Evolutionary conservation across 73 alveolate genomes (phyloP), one percentile per base, ranked within the genome.

Genomic region (Paramecium caudatum): DNA sequence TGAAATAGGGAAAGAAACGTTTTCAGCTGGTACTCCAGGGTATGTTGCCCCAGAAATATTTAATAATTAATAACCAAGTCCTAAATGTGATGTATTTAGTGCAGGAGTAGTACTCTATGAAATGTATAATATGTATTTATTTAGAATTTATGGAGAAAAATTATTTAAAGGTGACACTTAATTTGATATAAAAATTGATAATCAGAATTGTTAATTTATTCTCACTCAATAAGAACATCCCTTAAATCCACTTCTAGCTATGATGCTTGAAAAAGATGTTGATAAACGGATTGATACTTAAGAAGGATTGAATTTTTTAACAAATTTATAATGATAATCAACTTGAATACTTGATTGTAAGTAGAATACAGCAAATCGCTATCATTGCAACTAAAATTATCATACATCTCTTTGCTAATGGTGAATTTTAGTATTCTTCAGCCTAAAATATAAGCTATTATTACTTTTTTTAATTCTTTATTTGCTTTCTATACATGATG

Each of bases 41-140:
- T 94, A 91, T 86, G 82, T 19, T 16, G 93, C 97, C 0, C 97
- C 97, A 4, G 95, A 94, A 68, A 82, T 93, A 8, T 50, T 91
- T 65, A 49, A 36, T 5, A 65, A 91, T 36, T 61, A 47, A 12
- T 50, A 82, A 46, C 91, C 74, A 39, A 82, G 61, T 46, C 94
- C 82, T 49, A 74, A 91, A 70, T 82, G 97, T 47, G 95, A 94
- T 55, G 82, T 91, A 12, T 94, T 65, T 15, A 65, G 83, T 65
- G 32, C 39, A 30, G 83, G 83, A 1, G 32, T 36, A 12, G 19
- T 65, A 2, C 15, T 65, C 13, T 65, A 33, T 32, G 49, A 36
- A 65, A 13, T 65, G 83, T 65, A 65, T n/a, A 33, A 21, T 9
- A 30, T 30, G 34, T 65, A 25, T 32, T 65, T 10, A 65, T 65